Evolutionary conservation across 495 filamentous ascomycete genomes (phyloP).

Genomic region (Penicillium macrosclerotiorum): DNA sequence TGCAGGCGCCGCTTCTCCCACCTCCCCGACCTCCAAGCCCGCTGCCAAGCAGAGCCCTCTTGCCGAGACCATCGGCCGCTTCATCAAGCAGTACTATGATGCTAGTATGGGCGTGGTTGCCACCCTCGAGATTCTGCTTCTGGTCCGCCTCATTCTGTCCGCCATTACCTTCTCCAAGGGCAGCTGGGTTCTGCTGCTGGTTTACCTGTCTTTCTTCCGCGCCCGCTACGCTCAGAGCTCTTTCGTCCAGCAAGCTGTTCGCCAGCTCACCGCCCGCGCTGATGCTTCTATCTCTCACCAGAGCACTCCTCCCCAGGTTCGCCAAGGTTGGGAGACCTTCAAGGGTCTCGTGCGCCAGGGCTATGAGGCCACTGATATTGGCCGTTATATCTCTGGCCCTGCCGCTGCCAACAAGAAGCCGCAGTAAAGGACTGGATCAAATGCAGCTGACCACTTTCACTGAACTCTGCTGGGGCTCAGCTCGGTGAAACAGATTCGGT

Average conservation of each 20-base stretch:
- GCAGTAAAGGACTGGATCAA: constrained; percentile 35
- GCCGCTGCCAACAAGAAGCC: constrained; percentile 53
- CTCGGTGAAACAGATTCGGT: neutral
- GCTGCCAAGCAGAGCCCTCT: constrained; percentile 63
- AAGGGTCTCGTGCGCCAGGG: constrained; percentile 73
- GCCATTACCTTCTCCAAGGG: constrained; percentile 83
- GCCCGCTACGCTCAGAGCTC: constrained; percentile 85
- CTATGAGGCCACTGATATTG: constrained; percentile 74
- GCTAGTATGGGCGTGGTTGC: constrained; percentile 80
- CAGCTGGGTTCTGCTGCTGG: constrained; percentile 78
- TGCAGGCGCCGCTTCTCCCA: constrained; percentile 52
- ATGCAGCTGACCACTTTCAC: neutral
- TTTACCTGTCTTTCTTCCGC: constrained; percentile 92
- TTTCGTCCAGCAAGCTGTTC: constrained; percentile 82
- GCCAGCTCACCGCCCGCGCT: constrained; percentile 66
- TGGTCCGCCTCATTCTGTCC: constrained; percentile 75
- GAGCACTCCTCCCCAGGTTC: constrained; percentile 78
- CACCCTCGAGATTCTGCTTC: constrained; percentile 71
- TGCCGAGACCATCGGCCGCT: constrained; percentile 78
- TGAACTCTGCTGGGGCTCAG: neutral
- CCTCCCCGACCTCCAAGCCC: constrained; percentile 52
- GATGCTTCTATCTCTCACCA: constrained; percentile 83
- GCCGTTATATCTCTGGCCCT: constrained; percentile 60
- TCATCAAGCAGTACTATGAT: constrained; percentile 98
- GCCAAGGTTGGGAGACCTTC: constrained; percentile 76